Evolutionary conservation across 2,329 filamentous ascomycete species (phyloP), one percentile per base, ranked within the genome.

Genomic region (Venturia asperata): DNA sequence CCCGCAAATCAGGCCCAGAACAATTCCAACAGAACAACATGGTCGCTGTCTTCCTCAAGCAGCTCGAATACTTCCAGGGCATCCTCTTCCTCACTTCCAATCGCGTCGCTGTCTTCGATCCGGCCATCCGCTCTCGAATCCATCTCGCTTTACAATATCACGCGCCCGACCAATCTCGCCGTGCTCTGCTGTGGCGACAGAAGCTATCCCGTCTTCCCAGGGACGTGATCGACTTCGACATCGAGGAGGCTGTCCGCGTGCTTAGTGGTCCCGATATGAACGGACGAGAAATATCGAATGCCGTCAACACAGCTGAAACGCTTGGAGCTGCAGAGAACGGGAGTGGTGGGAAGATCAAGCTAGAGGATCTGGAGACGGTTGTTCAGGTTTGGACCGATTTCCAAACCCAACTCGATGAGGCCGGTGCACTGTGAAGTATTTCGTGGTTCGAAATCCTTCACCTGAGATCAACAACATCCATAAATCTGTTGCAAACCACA

Each of bases 21-120:
- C 30, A 45, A 19, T 58, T 64, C 30, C 34, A 64, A 19, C 34
- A 41, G 11, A 55, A 64, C 30, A 64, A 64, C 47, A 55, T 55
- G 43, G 76, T 78, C 3, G 74, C 75, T 42, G 75, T 79, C 66
- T 77, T 79, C 68, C 72, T 80, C 19, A 72, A 77, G 27, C 70
- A 72, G 2, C 69, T 80, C 43, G 74, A 78, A 39, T 79, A 79
- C 66, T 79, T 77, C 63, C 37, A 65, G 13, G 71, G 72, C 68
- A 72, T 80, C 61, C 70, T 78, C 0, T 77, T 80, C 68, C 71
- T 80, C 0, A 80, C 79, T 5, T 76, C 76, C n/a, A 77, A 79
- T 19, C 75, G 79, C 0, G 76, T 79, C 41, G 66, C 67, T 21
- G 71, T 70, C 27, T 74, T 75, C 58, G 72, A 75, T 64, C 66